Percentiles rank a stretch among this genome's conserved stretches.
phyloP scores from a whole-genome alignment of 2,329 filamentous ascomycete genomes.

The Hypoxylon sp. region DNA sequence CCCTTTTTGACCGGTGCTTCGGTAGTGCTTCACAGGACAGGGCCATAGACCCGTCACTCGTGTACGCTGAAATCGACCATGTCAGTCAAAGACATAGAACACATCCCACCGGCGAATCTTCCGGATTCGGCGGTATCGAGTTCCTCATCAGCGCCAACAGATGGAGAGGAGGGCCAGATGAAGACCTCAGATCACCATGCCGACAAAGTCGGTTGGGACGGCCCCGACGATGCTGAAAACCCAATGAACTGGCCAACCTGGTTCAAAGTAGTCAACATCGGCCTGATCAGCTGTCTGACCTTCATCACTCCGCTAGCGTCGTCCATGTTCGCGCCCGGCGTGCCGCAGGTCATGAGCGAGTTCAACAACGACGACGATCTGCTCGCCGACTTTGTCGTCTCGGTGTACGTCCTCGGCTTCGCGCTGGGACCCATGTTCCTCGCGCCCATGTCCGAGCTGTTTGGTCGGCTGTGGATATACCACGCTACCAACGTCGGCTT shows the following conservation, averaged over 20 bases:
- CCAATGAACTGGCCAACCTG: slow-evolving; percentile 51
- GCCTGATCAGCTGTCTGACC: slow-evolving; percentile 58
- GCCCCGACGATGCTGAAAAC: slow-evolving; percentile 44
- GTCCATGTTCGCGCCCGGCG: slow-evolving; percentile 60
- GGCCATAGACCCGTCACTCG: too few species aligned
- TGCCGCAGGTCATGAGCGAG: slow-evolving; percentile 59
- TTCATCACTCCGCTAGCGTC: slow-evolving; percentile 62
- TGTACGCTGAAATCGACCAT: too few species aligned
- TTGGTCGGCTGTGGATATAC: too few species aligned
- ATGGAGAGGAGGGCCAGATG: too few species aligned
- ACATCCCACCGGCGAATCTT: too few species aligned
- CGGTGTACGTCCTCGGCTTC: slow-evolving; percentile 52
- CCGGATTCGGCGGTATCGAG: too few species aligned
- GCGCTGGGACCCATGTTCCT: slow-evolving; percentile 54
- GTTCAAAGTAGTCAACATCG: slow-evolving; percentile 59
- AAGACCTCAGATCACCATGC: too few species aligned
- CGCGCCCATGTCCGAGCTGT: slow-evolving; percentile 58
- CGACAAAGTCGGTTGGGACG: slow-evolving; percentile 5
- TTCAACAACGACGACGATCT: slow-evolving; percentile 57
- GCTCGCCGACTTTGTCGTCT: slow-evolving; percentile 58
- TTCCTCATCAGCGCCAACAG: too few species aligned
- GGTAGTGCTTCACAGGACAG: too few species aligned
- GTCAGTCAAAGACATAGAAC: too few species aligned
- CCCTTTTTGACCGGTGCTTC: too few species aligned
- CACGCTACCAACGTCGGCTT: too few species aligned